These are phyloP conservation scores for Phytophthora rubi DNA, from an alignment of 352 stramenopile genomes.

Conservation along the genomic window DNA sequence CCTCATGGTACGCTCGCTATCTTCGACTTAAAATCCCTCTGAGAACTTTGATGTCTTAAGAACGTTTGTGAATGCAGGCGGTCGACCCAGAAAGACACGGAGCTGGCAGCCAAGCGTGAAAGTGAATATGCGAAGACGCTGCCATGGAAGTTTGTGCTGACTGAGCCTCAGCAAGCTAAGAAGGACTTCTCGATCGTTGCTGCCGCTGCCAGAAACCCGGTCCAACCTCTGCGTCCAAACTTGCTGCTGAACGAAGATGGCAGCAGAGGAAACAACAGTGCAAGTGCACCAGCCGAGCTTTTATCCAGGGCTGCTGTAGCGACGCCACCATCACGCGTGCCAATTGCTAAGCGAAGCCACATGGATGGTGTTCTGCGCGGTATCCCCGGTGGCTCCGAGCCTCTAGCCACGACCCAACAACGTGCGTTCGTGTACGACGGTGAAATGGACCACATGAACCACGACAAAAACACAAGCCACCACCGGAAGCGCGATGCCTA, in stretches of 20 bases:
- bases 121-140: constrained; percentile 57
- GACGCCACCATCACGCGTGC: constrained; percentile 44
- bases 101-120: constrained; percentile 50
- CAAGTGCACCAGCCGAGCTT: constrained; percentile 20
- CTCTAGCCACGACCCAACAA: constrained; percentile 50
- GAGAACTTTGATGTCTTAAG: not conserved
- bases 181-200: constrained; percentile 58
- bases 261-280: constrained; percentile 27
- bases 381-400: constrained; percentile 46
- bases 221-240: constrained; percentile 56
- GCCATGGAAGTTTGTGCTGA: constrained; percentile 72
- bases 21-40: not conserved
- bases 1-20: constrained; percentile 59
- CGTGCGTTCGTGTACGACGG: constrained; percentile 65
- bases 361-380: constrained; percentile 80
- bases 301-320: constrained; percentile 7
- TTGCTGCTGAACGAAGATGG: constrained; percentile 46
- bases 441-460: constrained; percentile 85
- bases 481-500: constrained; percentile 87
- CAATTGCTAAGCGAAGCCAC: constrained; percentile 74
- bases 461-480: constrained; percentile 71
- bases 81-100: constrained; percentile 46
- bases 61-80: constrained; percentile 50
- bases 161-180: constrained; percentile 49
- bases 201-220: constrained; percentile 55